Evolutionary conservation across 805 yeast species (phyloP).

Genomic region (Scheffersomyces spartinae): DNA sequence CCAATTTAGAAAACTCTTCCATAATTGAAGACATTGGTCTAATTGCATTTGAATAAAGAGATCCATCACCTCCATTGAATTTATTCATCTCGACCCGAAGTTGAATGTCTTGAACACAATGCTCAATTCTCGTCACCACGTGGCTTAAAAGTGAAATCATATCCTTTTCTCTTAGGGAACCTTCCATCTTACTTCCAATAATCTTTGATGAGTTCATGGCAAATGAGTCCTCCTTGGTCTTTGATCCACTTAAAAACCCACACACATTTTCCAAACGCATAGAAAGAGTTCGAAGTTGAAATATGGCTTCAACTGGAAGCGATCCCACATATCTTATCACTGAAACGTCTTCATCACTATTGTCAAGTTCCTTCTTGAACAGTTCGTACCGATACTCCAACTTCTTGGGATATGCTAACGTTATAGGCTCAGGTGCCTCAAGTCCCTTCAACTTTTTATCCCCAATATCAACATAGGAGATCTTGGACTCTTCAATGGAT

Average conservation of each 20-base stretch:
- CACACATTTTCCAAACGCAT: slow-evolving; percentile 26
- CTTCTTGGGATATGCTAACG: slow-evolving; percentile 61
- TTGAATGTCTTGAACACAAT: slow-evolving; percentile 29
- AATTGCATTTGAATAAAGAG: slow-evolving; percentile 9
- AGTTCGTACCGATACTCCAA: slow-evolving; percentile 49
- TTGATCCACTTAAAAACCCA: slow-evolving; percentile 16
- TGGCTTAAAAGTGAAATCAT: slow-evolving; percentile 49
- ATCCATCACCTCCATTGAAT: slow-evolving; percentile 12
- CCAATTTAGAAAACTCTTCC: slow-evolving; percentile 11
- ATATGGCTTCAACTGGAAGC: slow-evolving; percentile 26
- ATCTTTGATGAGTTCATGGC: not conserved
- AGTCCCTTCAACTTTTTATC: slow-evolving; percentile 87
- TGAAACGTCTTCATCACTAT: slow-evolving; percentile 12
- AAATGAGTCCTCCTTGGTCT: not conserved
- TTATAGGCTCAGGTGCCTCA: slow-evolving; percentile 83
- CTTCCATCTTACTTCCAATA: not conserved
- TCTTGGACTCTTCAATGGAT: slow-evolving; percentile 49
- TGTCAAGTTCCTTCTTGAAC: slow-evolving; percentile 15
- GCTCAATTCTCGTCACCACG: slow-evolving; percentile 58
- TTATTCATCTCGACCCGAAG: slow-evolving; percentile 21
- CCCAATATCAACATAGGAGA: slow-evolving; percentile 69
- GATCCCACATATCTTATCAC: slow-evolving; percentile 27
- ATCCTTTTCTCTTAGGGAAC: slow-evolving; percentile 21
- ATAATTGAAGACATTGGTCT: slow-evolving; percentile 12
- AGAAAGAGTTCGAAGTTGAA: slow-evolving; percentile 22